phyloP scores from a whole-genome alignment of 768 basidiomycete genomes.

The Kwoniella mangroviensis region DNA sequence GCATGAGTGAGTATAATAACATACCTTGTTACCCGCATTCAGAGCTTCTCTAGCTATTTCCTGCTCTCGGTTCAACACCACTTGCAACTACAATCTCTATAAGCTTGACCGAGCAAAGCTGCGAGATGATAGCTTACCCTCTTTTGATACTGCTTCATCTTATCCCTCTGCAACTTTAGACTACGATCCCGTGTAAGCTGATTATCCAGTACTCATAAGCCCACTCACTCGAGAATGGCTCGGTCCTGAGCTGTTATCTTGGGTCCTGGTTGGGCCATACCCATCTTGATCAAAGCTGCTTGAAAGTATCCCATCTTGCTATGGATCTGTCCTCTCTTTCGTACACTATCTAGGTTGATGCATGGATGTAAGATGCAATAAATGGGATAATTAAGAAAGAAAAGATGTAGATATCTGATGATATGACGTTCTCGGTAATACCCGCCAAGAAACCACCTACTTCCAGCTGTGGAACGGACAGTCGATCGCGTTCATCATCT shows the following conservation, averaged over 20 bases:
- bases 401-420: neutral
- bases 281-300: constrained; percentile 49
- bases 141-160: constrained; percentile 92
- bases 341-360: neutral
- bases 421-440: constrained; percentile 2
- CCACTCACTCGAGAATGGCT: constrained; percentile 90
- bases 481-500: constrained; percentile 2
- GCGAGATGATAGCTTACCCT: constrained; percentile 63
- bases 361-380: neutral
- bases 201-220: constrained; percentile 20
- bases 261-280: constrained; percentile 61
- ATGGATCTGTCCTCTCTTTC: neutral
- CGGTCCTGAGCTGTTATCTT: constrained; percentile 92
- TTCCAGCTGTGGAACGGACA: too few species aligned
- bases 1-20: neutral
- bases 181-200: constrained; percentile 60
- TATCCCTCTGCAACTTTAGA: constrained; percentile 94
- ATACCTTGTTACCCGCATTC: constrained; percentile 76
- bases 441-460: neutral
- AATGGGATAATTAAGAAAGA: neutral
- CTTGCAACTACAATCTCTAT: constrained; percentile 71
- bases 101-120: constrained; percentile 1
- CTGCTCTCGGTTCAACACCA: constrained; percentile 81
- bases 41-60: constrained; percentile 85
- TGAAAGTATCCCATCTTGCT: constrained; percentile 45